A percentile compares a stretch with the other conserved stretches of the same genome.
Evolutionary conservation across 805 yeast genomes (phyloP).

Genomic region (Kodamaea lidongshanica): DNA sequence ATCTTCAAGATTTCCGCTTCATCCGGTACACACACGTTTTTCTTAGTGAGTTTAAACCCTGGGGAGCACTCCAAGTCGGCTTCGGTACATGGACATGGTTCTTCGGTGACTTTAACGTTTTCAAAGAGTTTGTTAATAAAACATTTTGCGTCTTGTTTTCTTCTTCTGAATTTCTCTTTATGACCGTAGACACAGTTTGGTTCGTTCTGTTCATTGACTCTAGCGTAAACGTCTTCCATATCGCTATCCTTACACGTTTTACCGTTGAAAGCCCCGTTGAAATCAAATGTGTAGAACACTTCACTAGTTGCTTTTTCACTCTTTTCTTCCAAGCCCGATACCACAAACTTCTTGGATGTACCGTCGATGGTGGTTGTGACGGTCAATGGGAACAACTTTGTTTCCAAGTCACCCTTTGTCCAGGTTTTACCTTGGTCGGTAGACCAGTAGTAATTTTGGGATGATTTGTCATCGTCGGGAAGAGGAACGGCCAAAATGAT

Average conservation of each 20-base stretch:
- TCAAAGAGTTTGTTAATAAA: constrained; percentile 43
- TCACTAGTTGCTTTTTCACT: constrained; percentile 11
- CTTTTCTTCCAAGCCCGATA: constrained; percentile 36
- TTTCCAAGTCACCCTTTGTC: constrained; percentile 45
- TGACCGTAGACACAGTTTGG: constrained; percentile 65
- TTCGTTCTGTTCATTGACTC: constrained; percentile 28
- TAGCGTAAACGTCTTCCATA: constrained; percentile 59
- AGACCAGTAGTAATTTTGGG: constrained; percentile 43
- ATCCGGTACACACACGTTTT: constrained; percentile 41
- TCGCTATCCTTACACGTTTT: constrained; percentile 42
- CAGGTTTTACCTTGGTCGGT: constrained; percentile 71
- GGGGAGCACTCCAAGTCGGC: constrained; percentile 65
- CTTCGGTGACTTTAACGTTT: constrained; percentile 44
- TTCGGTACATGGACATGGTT: constrained; percentile 58
- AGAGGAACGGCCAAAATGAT: constrained; percentile 56
- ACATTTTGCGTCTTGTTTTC: constrained; percentile 63
- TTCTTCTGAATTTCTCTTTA: constrained; percentile 53
- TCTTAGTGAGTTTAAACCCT: constrained; percentile 31
- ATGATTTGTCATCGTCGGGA: constrained; percentile 20
- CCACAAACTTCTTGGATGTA: constrained; percentile 51
- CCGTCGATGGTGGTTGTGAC: constrained; percentile 65
- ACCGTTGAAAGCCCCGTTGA: constrained; percentile 50
- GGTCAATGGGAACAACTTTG: constrained; percentile 33
- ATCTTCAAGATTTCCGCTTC: constrained; percentile 19
- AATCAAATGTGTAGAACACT: constrained; percentile 43